Base-by-base conservation (phyloP, 1,284 basidiomycete genomes). In the Farysia itapuensis region DNA sequence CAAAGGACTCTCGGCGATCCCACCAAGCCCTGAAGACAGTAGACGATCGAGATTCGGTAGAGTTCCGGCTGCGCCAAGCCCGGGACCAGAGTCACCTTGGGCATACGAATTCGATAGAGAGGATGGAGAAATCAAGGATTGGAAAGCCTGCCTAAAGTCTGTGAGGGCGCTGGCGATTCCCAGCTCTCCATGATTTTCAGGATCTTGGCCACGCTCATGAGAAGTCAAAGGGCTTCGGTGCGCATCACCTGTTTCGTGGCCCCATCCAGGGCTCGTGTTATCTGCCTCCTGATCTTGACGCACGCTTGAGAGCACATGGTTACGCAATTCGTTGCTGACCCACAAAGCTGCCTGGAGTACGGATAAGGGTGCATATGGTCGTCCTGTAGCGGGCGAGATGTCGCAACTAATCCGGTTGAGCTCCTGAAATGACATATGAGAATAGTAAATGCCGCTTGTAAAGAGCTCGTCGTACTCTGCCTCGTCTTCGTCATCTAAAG, bases 401-500 rank as follows among this genome's bases (percentile, higher is more conserved):
- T 64, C 56, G 12, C 43, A 22, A 29, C 50, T 51, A 32, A 72
- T 69, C 24, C 45, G 36, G 33, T 58, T 64, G 33, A 72, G 64
- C 22, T 63, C 57, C 19, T 48, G 40, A 31, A 69, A 54, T 18
- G 45, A 89, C 88, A 94, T 89, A 74, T 92, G 90, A 11, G 83
- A 81, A 75, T 94, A 95, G 78, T 91, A 88, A 21, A 95, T 89
- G 4, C 88, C 88, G 21, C 83, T 79, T 24, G 82, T 78, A 73
- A 96, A 94, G 66, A 94, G 81, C 44, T 79, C 80, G n/a, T 52
- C 37, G 45, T 72, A 72, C 42, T 75, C 70, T 8, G 26, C 33
- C 33, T 75, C 73, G 31, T 70, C 70, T 11, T 57, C 49, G 29
- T 69, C 68, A 4, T 47, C 47, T 5, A 39, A 43, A 16, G 48